Percentiles rank a stretch among this genome's conserved stretches.
Evolutionary conservation across 345 rosid species (phyloP).

Genomic region (Cardamine chenopodiifolia): DNA sequence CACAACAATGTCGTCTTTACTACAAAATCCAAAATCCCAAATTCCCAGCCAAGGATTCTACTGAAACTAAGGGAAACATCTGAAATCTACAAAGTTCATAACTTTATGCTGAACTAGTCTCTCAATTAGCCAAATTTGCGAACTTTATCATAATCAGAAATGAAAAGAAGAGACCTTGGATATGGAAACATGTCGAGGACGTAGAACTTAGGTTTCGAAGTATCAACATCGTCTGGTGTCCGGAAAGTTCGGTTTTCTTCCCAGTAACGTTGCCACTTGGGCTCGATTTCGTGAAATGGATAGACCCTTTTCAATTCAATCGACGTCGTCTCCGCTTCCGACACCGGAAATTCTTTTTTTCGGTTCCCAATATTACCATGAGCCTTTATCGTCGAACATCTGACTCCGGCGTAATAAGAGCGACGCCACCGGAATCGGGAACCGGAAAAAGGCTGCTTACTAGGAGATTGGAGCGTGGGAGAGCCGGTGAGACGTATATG

Average conservation of each 20-base stretch:
- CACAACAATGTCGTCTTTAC: not conserved
- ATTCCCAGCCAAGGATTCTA: not conserved
- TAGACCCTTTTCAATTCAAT: constrained; percentile 60
- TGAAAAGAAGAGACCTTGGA: constrained; percentile 67
- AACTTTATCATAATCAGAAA: not conserved
- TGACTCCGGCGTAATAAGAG: constrained; percentile 26
- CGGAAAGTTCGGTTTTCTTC: constrained; percentile 71
- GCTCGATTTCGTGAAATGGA: constrained; percentile 89
- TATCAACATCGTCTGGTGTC: constrained; percentile 82
- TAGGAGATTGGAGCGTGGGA: constrained; percentile 32
- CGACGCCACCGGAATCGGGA: constrained; percentile 22
- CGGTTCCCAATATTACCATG: constrained; percentile 22
- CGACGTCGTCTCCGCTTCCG: constrained; percentile 26
- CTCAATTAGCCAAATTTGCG: constrained; percentile 17
- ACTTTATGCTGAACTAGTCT: not conserved
- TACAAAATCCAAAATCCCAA: not conserved
- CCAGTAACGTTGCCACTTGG: constrained; percentile 92
- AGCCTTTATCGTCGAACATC: constrained; percentile 10
- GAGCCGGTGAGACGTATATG: constrained; percentile 2
- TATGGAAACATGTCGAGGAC: constrained; percentile 99
- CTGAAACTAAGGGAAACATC: not conserved
- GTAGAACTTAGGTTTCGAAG: constrained; percentile 85
- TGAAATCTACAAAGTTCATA: not conserved
- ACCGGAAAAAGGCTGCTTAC: constrained; percentile 31
- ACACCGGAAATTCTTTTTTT: constrained; percentile 3